Conservation (phyloP, 2,329 filamentous ascomycete species). For the Fusarium torreyae region DNA sequence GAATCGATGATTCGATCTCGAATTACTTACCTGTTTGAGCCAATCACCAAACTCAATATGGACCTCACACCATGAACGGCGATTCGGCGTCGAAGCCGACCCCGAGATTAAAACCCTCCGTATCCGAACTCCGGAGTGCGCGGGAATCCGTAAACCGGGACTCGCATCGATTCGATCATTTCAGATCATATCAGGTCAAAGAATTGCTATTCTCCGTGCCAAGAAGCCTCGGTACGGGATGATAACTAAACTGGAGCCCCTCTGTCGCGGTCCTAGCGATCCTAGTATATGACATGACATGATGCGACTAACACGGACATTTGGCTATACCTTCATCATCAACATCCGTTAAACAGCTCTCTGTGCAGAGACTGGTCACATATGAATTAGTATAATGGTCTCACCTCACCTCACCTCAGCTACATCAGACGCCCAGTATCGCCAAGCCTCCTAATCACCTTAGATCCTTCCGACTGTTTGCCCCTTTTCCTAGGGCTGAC, state of each 20-base stretch:
- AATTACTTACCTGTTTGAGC: not conserved
- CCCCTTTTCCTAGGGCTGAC: constrained; percentile 38
- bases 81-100: constrained; percentile 18
- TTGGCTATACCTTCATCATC: not conserved
- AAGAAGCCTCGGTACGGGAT: constrained; percentile 1
- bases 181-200: not conserved
- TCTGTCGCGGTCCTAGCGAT: not conserved
- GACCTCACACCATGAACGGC: constrained; percentile 7
- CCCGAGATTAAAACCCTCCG: constrained; percentile 12
- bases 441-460: not conserved
- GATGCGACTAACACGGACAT: constrained; percentile 3
- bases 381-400: too few species aligned
- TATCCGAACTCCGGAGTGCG: constrained; percentile 5
- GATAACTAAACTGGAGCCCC: not conserved
- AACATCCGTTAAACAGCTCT: not conserved
- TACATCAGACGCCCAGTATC: not conserved
- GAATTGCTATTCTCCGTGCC: not conserved
- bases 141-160: not conserved
- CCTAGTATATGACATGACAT: not conserved
- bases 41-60: not conserved
- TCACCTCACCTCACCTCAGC: not conserved
- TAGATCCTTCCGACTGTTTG: not conserved
- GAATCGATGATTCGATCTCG: not conserved
- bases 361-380: too few species aligned
- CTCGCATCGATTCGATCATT: too few species aligned